phyloP scores from a whole-genome alignment of 257 asterid species.

The Solanum raphanifolium region DNA sequence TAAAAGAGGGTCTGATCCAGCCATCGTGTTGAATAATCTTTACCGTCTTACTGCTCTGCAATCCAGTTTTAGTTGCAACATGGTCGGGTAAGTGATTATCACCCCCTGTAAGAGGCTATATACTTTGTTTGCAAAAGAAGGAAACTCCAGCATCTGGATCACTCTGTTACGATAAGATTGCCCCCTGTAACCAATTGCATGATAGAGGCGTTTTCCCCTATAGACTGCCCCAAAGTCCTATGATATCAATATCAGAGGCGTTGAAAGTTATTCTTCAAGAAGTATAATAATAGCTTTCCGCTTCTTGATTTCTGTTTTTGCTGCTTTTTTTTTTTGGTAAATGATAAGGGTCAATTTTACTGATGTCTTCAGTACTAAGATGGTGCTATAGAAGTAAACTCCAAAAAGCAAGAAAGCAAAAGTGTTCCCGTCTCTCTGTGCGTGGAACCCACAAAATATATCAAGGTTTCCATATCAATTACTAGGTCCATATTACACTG shows the following conservation, averaged over 20 bases:
- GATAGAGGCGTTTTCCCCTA: neutral
- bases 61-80: conserved; percentile 89
- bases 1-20: conserved; percentile 86
- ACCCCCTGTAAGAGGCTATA: neutral
- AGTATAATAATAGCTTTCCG: neutral
- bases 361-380: neutral
- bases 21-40: conserved; percentile 77
- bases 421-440: neutral
- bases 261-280: neutral
- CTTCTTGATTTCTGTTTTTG: neutral
- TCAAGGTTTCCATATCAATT: neutral
- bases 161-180: neutral
- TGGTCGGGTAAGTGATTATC: conserved; percentile 86
- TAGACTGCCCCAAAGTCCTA: neutral
- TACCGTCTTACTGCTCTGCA: conserved; percentile 85
- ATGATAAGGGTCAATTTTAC: neutral
- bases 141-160: neutral
- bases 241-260: neutral
- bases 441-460: neutral
- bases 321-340: neutral
- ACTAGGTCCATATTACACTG: neutral
- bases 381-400: neutral
- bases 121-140: neutral
- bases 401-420: neutral
- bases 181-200: neutral